Base-by-base conservation (phyloP, 176 grass and related monocot species). In the Bromus sterilis region DNA sequence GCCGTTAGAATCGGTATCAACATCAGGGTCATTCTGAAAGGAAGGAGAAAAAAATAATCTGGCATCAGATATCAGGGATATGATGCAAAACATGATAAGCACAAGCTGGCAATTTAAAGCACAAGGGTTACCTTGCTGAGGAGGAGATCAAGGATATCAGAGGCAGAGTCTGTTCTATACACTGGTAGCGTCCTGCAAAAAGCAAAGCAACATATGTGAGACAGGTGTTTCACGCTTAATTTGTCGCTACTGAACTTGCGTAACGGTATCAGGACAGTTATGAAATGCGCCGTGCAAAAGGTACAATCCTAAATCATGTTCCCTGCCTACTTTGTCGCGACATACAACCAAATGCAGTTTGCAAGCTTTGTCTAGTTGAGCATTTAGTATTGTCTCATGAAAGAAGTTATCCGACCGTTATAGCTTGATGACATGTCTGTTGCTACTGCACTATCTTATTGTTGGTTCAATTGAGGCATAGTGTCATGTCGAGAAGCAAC, bases 131-230 rank as follows among this genome's bases (percentile, higher is more conserved):
- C 95, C 95, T 93, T 92, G 81, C 53, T 83, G 31, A 90, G 79
- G 67, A 94, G 87, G 58, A 93, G 86, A 58, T 97, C 92, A 75
- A 97, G 68, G 36, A 92, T 80, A 75, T 97, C 95, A 65, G 46
- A 80, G 83, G 78, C 13, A 13, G 80, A 71, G 39, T 98, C 88
- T 28, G 74, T 80, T 83, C 78, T 86, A 37, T 82, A 88, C 79
- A 94, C 48, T 21, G 88, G 78, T 13, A 89, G 63, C 33, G 86
- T 43, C 70, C 90, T 98, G 88, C 21, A 42, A 43, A 41, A 37
- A 37, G 9, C 71, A 7, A 63, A 63, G 7, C 23, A 62, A 65
- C 7, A 51, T 8, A 15, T 40, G 40, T 89, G 39, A 89, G 51
- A 51, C 18, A 0, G 6, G 16, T 31, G 18, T 35, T 39, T 23